Evolutionary conservation across 2,329 filamentous ascomycete genomes (phyloP), one percentile per base, ranked within the genome.

Genomic region (Esteya vermicola): DNA sequence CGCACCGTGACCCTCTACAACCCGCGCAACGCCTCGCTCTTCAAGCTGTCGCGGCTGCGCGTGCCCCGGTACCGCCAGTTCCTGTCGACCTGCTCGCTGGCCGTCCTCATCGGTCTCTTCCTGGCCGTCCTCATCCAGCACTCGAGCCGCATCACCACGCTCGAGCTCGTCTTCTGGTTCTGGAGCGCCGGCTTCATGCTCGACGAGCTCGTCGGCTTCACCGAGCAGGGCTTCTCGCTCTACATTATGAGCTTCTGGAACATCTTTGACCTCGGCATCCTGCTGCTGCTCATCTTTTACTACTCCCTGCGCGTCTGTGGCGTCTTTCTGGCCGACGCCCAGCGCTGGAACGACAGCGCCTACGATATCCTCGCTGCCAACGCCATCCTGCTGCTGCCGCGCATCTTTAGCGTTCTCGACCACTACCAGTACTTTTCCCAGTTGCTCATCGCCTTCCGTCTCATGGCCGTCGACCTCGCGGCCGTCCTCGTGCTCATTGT

Each of bases 161-260:
- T 95, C 9, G 89, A 96, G 57, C 65, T 95, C 14, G 57, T 94
- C 12, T 95, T 96, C 60, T 96, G 89, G 89, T 85, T 95, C 57
- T 96, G 89, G 88, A 93, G 85, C 54, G 85, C 85, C 21, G 89
- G 89, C 1, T 95, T 93, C 58, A 93, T 95, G 85, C 74, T 95
- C 25, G 89, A 95, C 52, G 89, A 95, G 59, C 72, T 96, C 19
- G 86, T 95, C 16, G 88, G 88, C 10, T 95, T 95, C 66, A 94
- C 88, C 49, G 89, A 96, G 57, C 86, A 95, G 59, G 89, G 89
- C 3, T 95, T 95, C 56, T 88, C 86, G 28, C 72, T 96, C 23
- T 96, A 95, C 60, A 85, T 95, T 52, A 89, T 95, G 78, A 93
- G 85, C 56, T 91, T 95, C 57, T 95, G 89, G 89, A 95, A 95